These are phyloP conservation scores for Ailanthus altissimus DNA, from an alignment of 345 rosid genomes.

Conservation along the genomic window DNA sequence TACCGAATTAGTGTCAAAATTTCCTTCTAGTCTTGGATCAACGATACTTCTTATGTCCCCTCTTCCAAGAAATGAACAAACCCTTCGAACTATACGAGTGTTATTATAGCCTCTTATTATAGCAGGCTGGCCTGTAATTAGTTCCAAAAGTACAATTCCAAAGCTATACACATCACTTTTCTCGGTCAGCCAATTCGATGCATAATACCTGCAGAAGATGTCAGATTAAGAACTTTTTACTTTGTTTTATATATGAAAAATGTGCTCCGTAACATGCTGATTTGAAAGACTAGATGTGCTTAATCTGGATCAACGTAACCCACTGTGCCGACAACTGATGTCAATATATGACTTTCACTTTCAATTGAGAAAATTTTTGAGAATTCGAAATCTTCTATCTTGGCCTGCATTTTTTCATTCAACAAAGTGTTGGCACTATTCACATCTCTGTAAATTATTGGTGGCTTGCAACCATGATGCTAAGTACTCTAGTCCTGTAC, in stretches of 20 bases:
- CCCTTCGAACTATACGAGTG: conserved; percentile 26
- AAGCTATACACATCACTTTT: conserved; percentile 48
- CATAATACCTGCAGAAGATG: conserved; percentile 21
- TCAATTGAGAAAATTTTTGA: conserved; percentile 40
- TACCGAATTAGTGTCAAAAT: conserved; percentile 29
- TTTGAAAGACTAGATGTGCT: not conserved
- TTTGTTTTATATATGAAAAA: not conserved
- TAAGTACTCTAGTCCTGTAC: conserved; percentile 35
- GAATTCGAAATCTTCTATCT: conserved; percentile 47
- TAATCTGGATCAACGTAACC: conserved; percentile 43
- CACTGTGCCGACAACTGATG: conserved; percentile 41
- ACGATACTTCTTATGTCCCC: conserved; percentile 36
- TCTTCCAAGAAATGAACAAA: conserved; percentile 14
- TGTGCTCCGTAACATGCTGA: not conserved
- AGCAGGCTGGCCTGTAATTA: conserved; percentile 38
- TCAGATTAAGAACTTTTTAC: not conserved
- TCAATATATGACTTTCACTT: conserved; percentile 37
- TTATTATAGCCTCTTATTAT: conserved; percentile 6
- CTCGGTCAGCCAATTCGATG: conserved; percentile 21
- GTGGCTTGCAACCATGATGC: conserved; percentile 30
- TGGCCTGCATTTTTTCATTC: conserved; percentile 43
- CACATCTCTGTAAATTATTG: conserved; percentile 43
- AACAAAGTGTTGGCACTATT: conserved; percentile 49
- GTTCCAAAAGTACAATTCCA: conserved; percentile 40
- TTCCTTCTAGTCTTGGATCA: conserved; percentile 34